Evolutionary conservation across 768 basidiomycete genomes (phyloP), one percentile per base, ranked within the genome.

Genomic region (Hygrophoropsis aurantiaca): DNA sequence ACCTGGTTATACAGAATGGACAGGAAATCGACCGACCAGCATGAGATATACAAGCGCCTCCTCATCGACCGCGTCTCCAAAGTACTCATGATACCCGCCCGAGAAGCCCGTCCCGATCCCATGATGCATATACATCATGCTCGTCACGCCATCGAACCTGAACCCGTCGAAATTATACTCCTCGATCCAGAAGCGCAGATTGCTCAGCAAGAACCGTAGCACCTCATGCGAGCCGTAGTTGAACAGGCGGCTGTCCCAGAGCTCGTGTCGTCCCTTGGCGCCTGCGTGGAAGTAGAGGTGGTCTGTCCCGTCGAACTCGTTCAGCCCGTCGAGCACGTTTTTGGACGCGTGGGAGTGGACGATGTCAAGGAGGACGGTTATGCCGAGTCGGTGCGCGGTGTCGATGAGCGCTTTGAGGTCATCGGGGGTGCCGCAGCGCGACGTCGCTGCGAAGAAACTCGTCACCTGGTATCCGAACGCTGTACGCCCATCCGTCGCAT

Each of bases 291-390:
- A 99, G 72, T 98, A 99, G 25, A 82, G 82, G 65, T 97, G 93
- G 67, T 97, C 97, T 3, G 89, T 85, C n/a, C 97, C 97, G 58
- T 99, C 97, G 59, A 97, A 99, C 60, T 83, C 75, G 66, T 98
- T 99, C 42, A 99, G 69, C 32, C 97, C 97, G 59, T 99, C 97
- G 36, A 93, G 75, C 30, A 95, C 85, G 60, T 99, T 99, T 71
- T 97, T 99, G 76, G 87, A 94, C 3, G 97, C 95, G 70, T 99
- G 97, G 15, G 93, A 97, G 69, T 99, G 97, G 0, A 99, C 95
- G 43, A 99, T 81, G 59, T 99, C 97, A 40, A 99, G 83, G 39
- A 99, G 84, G 33, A 99, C 91, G 2, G 88, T 87, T 49, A 99
- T 69, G 6, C 94, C 95, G 79, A 97, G 78, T 25, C 84, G 85